A percentile compares a stretch with the other conserved stretches of the same genome.
Conservation (phyloP, 2,329 filamentous ascomycete species). For the Sclerotinia subarctica region DNA sequence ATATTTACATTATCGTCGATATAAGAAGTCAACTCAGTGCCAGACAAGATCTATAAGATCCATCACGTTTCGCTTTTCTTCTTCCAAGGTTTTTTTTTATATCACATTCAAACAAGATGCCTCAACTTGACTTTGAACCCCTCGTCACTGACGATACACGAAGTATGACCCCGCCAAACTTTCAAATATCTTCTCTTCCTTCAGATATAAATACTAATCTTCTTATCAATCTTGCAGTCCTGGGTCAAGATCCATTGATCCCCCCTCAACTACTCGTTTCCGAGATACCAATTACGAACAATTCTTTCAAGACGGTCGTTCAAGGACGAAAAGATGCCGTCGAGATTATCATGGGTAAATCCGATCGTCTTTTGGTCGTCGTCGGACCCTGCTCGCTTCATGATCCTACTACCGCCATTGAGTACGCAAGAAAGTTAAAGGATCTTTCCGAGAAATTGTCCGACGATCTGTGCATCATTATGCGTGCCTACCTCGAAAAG, state of each 20-base stretch:
- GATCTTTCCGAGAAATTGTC: slow-evolving; percentile 74
- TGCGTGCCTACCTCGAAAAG: slow-evolving; percentile 99
- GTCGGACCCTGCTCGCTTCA: slow-evolving; percentile 97
- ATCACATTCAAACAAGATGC: slow-evolving; percentile 30
- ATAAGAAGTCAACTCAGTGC: not conserved
- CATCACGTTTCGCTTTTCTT: not conserved
- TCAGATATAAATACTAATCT: slow-evolving; percentile 25
- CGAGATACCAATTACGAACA: slow-evolving; percentile 71
- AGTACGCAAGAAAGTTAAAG: slow-evolving; percentile 82
- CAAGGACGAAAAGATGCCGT: slow-evolving; percentile 63
- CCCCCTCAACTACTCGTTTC: slow-evolving; percentile 81
- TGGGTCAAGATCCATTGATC: slow-evolving; percentile 92
- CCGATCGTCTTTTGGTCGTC: slow-evolving; percentile 86
- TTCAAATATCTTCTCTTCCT: slow-evolving; percentile 6
- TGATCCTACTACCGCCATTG: slow-evolving; percentile 81
- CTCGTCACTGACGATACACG: slow-evolving; percentile 50
- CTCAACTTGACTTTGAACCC: slow-evolving; percentile 33
- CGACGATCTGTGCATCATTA: slow-evolving; percentile 84
- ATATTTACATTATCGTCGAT: not conserved
- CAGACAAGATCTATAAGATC: slow-evolving; percentile 7
- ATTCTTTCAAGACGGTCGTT: slow-evolving; percentile 65
- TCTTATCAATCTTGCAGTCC: slow-evolving; percentile 53
- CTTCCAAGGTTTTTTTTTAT: not conserved
- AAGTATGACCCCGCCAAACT: slow-evolving; percentile 41
- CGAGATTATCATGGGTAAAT: slow-evolving; percentile 38